Evolutionary conservation across 2,329 filamentous ascomycete genomes (phyloP).

Genomic region (Alternaria sp.): DNA sequence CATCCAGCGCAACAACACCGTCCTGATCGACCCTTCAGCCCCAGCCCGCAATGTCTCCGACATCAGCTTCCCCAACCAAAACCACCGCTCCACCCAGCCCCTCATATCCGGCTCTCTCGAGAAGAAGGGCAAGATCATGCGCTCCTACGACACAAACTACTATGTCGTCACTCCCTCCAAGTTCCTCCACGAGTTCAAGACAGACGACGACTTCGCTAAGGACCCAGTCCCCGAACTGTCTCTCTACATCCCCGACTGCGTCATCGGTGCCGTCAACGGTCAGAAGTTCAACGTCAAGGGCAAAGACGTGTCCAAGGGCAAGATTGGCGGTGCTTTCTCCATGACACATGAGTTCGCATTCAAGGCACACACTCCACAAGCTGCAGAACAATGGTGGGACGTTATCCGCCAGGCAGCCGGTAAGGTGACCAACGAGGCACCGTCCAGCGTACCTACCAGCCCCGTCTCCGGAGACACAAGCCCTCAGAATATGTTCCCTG

Average conservation of each 20-base stretch:
- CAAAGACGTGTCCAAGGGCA: conserved; percentile 83
- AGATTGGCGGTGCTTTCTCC: conserved; percentile 80
- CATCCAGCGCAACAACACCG: conserved; percentile 71
- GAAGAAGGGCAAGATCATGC: conserved; percentile 88
- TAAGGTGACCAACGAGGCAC: conserved; percentile 53
- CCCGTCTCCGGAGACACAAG: conserved; percentile 41
- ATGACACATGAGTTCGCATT: conserved; percentile 83
- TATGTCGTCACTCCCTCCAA: conserved; percentile 90
- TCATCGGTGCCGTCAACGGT: conserved; percentile 75
- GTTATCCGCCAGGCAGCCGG: conserved; percentile 72
- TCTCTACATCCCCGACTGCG: conserved; percentile 90
- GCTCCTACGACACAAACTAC: conserved; percentile 81
- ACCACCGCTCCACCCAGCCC: conserved; percentile 80
- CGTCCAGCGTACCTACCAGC: conserved; percentile 49
- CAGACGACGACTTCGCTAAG: conserved; percentile 76
- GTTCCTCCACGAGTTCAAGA: conserved; percentile 96
- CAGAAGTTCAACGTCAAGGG: conserved; percentile 95
- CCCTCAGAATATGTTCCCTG: conserved; percentile 9
- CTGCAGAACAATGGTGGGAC: conserved; percentile 86
- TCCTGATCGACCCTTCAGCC: conserved; percentile 80
- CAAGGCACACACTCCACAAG: conserved; percentile 82
- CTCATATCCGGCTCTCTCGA: conserved; percentile 89
- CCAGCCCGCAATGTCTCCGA: conserved; percentile 76
- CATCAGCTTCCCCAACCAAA: conserved; percentile 88
- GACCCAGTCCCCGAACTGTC: conserved; percentile 87